Base-by-base conservation (phyloP, 768 basidiomycete species). In the Auricularia sp. region DNA sequence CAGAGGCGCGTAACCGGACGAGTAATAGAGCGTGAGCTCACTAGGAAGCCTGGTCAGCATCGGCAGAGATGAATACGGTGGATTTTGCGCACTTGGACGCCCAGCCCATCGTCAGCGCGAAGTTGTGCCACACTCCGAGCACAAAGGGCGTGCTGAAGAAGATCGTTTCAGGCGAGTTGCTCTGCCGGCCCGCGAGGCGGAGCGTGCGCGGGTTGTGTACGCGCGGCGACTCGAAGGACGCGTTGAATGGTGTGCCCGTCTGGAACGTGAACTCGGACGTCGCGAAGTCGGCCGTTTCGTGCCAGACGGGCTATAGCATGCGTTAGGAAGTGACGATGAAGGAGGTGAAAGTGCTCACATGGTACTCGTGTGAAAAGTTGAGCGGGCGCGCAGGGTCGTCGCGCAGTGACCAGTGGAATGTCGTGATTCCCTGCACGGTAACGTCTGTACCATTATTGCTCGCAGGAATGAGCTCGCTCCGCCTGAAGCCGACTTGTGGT, bases 61-160 rank as follows among this genome's bases (percentile, higher is more conserved):
- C 13, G 29, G 42, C 29, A 34, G 18, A 63, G 33, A 10, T 33
- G 29, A 36, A 6, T 11, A 61, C 35, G 11, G 6, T 29, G 29
- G 2, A 29, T 29, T 29, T 29, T 29, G 36, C 18, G 42, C 21
- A 61, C 68, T 65, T 66, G 21, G 75, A 71, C 21, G 75, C 75
- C 84, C 83, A 88, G 71, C 85, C 81, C 44, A 86, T 78, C 64
- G 79, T 78, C 45, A 85, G 70, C 0, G 82, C 85, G 68, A 86
- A 83, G 73, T 86, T 86, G 71, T 86, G 84, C 84, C 85, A 86
- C 18, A 70, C 69, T 2, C 66, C 67, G 3, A 76, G 65, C 3
- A 73, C 71, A 73, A 85, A 84, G 1, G 79, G 75, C 0, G 80
- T 76, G 21, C 73, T 70, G 75, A 83, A 85, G 58, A 66, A 66